Evolutionary conservation across 2,329 filamentous ascomycete species (phyloP).

Genomic region (Apiospora hydei): DNA sequence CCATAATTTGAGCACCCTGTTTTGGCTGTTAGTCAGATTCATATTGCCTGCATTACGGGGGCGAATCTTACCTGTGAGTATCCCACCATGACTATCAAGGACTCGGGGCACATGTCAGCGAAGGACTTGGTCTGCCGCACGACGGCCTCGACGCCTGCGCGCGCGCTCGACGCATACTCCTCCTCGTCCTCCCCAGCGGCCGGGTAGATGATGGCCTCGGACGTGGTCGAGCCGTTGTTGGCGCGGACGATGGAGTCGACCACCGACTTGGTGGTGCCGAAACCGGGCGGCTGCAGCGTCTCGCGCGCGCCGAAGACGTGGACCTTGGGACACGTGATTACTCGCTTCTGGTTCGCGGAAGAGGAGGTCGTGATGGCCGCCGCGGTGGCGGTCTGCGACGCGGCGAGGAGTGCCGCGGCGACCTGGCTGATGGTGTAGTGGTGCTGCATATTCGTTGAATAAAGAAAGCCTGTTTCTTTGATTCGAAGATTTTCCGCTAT

Average conservation of each 20-base stretch:
- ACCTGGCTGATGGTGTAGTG: neutral
- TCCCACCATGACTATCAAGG: constrained; percentile 64
- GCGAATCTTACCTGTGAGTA: constrained; percentile 61
- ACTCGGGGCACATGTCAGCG: constrained; percentile 59
- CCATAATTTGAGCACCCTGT: constrained; percentile 67
- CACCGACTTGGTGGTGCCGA: constrained; percentile 52
- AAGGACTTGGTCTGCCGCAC: constrained; percentile 54
- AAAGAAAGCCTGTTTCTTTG: constrained; percentile 9
- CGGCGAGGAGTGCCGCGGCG: neutral
- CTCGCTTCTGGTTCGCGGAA: neutral
- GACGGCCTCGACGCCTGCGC: constrained; percentile 60
- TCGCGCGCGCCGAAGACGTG: constrained; percentile 59
- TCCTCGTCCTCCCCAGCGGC: constrained; percentile 59
- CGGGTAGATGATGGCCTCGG: constrained; percentile 58
- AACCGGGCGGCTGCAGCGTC: constrained; percentile 54
- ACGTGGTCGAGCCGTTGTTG: constrained; percentile 49
- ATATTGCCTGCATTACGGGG: neutral
- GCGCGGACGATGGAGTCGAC: constrained; percentile 51
- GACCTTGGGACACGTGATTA: constrained; percentile 47
- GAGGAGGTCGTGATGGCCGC: neutral
- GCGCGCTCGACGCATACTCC: constrained; percentile 58
- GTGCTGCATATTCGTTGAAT: neutral
- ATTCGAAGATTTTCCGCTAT: neutral
- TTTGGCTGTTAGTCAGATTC: neutral
- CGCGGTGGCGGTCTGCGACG: neutral